Base-by-base conservation (phyloP, 148 eudicot species). In the Chenopodium berlandieri region DNA sequence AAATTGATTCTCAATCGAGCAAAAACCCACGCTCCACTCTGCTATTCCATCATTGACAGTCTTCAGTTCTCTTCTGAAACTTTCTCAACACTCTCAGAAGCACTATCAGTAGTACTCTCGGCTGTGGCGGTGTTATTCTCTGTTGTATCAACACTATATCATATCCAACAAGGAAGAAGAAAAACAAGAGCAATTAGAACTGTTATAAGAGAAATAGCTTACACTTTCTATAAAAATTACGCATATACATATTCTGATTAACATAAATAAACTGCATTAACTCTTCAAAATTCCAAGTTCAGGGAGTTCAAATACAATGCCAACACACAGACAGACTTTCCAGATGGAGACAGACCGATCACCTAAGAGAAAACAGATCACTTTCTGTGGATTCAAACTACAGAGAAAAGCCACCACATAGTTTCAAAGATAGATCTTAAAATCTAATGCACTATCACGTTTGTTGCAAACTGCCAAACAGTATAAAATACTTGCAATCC, bases 101-200 rank as follows among this genome's bases (percentile, higher is more conserved):
- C 30, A 1, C 32, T 78, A 54, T 81, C 82, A 17, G 83, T 3
- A 56, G 62, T 56, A 56, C 1, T 56, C 16, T 56, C 62, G 17
- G 62, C 40, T 48, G 76, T 22, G 62, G 68, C 47, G 17, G 25
- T 75, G 11, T 72, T 87, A 77, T 84, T 83, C 88, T 89, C 94
- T 58, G 73, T 72, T 62, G 86, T 79, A 81, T 87, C 94, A 75
- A 75, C 91, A 85, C 91, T 91, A 80, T 40, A 64, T 11, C 27
- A 74, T 56, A 56, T 56, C 62, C 62, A 82, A 78, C 25, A 69
- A 17, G 31, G 31, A 73, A 12, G 22, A 23, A 40, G 16, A 79
- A 60, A 44, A 56, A 12, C n/a, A 47, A 40, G 52, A 48, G 37
- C 9, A 20, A 48, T 75, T 58, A 79, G 52, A 32, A 40, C 58